Conservation (phyloP, 305 asterid species). For the Fraxinus sp. region DNA sequence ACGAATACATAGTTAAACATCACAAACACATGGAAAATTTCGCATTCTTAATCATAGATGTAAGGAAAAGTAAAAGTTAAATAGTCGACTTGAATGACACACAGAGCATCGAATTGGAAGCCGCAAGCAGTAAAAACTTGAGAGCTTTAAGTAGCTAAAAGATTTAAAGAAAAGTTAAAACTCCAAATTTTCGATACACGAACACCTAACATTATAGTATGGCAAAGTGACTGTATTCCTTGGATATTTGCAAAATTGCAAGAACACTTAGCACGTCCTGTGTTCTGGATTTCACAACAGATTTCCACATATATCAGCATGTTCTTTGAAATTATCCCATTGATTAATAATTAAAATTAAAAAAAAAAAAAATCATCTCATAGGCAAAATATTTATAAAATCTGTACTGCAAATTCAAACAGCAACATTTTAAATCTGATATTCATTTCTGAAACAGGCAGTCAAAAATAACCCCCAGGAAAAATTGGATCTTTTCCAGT, state of each 20-base stretch:
- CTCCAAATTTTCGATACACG: not conserved
- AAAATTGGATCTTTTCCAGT: slow-evolving; percentile 26
- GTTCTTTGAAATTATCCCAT: not conserved
- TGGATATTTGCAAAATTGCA: not conserved
- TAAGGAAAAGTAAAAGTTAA: not conserved
- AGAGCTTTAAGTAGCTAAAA: not conserved
- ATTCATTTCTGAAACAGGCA: slow-evolving; percentile 6
- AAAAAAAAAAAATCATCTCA: too few relatives aligned
- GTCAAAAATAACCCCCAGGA: not conserved
- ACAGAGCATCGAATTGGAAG: not conserved
- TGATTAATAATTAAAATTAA: not conserved
- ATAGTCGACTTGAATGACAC: not conserved
- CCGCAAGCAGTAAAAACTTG: not conserved
- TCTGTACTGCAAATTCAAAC: not conserved
- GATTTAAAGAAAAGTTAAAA: not conserved
- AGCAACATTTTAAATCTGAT: slow-evolving; percentile 25
- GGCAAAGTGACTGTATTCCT: too few relatives aligned
- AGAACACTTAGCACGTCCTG: not conserved
- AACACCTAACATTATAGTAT: not conserved
- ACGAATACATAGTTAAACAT: not conserved
- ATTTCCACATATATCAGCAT: not conserved
- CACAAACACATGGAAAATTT: not conserved
- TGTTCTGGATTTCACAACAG: not conserved
- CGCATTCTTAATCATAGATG: not conserved
- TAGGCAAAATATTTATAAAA: not conserved